Evolutionary conservation across 192 early-diverging fungal genomes (phyloP), one percentile per base, ranked within the genome.

Genomic region (Backusella morwellensis): DNA sequence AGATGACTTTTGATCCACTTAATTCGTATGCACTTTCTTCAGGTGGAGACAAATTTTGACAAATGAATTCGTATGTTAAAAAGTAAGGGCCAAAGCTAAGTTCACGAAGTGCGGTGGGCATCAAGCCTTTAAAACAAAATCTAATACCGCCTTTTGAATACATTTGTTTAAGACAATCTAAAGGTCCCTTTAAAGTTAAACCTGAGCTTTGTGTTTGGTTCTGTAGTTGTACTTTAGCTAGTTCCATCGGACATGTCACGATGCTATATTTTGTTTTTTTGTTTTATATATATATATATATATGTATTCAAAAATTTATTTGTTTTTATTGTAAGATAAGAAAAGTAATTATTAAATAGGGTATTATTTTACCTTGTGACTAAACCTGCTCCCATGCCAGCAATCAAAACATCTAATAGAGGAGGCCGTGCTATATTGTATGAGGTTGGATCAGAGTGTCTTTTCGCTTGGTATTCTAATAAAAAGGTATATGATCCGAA

Each of bases 31-130:
- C 23, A 72, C 44, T 44, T 0, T 50, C 26, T 2, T 21, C 15
- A 17, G 66, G 35, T 6, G 82, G 79, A 15, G 81, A 83, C n/a
- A 84, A 40, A 38, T 72, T 78, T 42, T 83, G 80, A 63, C 84
- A 85, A 63, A 85, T 83, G 23, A 83, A 81, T 44, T 87, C 88
- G 59, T 88, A 88, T 12, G 81, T 84, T 34, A 88, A 71, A 74
- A 90, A 90, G 42, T 90, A 90, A 6, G 88, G 85, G 38, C 88
- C 88, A 76, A 88, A 87, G 23, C 85, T 87, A 8, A 83, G 77
- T 68, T 90, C 88, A 38, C 88, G 75, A 23, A 90, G 74, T 17
- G 83, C 76, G 11, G 88, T 90, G 8, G 88, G 73, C 52, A 74
- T 78, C 40, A 88, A 35, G 21, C 87, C 88, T 69, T 79, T 80